A percentile compares a stretch with the other conserved stretches of the same genome.
These are phyloP conservation scores for Suillus placidus DNA, from an alignment of 768 basidiomycete species.

Conservation along the genomic window DNA sequence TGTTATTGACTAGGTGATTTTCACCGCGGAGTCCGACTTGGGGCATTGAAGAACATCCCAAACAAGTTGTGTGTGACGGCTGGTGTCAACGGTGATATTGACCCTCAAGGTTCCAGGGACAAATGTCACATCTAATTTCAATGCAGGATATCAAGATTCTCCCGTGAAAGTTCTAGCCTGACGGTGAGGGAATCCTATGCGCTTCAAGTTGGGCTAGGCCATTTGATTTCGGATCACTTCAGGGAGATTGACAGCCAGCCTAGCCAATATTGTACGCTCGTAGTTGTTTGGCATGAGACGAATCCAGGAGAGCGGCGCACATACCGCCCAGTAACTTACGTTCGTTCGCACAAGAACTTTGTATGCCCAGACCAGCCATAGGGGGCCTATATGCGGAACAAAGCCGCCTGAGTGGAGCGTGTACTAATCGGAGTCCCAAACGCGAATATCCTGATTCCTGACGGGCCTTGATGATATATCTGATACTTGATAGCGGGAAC, in stretches of 20 bases:
- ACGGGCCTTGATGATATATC: too few species aligned
- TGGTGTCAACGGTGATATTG: neutral
- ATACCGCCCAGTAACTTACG: neutral
- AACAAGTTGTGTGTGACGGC: neutral
- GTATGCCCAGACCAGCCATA: neutral
- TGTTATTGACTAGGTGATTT: too few species aligned
- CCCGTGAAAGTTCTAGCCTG: constrained; percentile 1
- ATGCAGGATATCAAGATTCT: neutral
- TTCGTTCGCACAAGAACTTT: neutral
- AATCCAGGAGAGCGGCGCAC: neutral
- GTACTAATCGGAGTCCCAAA: neutral
- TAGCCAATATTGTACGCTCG: neutral
- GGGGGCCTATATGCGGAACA: too few species aligned
- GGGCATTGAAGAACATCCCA: too few species aligned
- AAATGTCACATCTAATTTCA: neutral
- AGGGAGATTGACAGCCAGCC: neutral
- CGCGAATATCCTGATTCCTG: neutral
- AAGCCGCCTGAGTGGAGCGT: too few species aligned
- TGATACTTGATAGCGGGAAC: neutral
- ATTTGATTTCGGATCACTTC: neutral
- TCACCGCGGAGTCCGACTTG: too few species aligned
- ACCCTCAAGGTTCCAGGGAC: neutral
- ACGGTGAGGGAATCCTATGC: neutral
- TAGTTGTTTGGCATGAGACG: neutral
- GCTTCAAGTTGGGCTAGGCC: too few species aligned